phyloP scores from a whole-genome alignment of 352 stramenopile species.

The Globisporangium mamillatum region DNA sequence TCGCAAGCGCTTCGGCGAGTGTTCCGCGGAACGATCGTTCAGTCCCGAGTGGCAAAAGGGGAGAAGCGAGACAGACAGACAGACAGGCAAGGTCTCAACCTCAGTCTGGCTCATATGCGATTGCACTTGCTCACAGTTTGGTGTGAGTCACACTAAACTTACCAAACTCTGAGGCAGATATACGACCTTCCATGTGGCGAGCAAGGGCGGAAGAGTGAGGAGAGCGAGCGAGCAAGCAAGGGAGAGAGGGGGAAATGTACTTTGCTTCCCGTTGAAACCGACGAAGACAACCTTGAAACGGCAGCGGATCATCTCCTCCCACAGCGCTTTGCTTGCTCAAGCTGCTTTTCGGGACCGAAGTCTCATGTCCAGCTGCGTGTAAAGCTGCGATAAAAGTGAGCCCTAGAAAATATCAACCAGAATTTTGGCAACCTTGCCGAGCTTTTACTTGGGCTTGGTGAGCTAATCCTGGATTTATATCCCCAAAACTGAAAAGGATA shows the following conservation, averaged over 20 bases:
- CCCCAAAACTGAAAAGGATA: neutral
- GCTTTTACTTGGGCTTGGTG: neutral
- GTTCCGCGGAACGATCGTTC: neutral
- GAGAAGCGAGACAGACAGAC: neutral
- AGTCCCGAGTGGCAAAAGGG: neutral
- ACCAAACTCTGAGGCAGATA: neutral
- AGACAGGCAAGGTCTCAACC: neutral
- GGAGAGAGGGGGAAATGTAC: neutral
- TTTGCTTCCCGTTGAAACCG: conserved; percentile 5
- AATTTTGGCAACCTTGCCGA: neutral
- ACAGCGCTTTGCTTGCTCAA: too few species aligned
- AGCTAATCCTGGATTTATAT: conserved; percentile 1
- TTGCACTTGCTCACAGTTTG: too few species aligned
- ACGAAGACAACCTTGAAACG: conserved; percentile 1
- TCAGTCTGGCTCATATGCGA: neutral
- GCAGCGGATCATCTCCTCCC: neutral
- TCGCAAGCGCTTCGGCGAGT: neutral
- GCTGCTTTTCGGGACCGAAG: too few species aligned
- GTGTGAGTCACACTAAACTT: too few species aligned
- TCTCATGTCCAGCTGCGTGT: neutral
- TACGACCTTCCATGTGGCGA: neutral
- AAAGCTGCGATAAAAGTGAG: neutral
- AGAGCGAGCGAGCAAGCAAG: neutral
- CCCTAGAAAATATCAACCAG: too few species aligned
- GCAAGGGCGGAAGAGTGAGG: conserved; percentile 7